Base-by-base conservation (phyloP, 495 filamentous ascomycete genomes). In the Lepidopterella palustris region DNA sequence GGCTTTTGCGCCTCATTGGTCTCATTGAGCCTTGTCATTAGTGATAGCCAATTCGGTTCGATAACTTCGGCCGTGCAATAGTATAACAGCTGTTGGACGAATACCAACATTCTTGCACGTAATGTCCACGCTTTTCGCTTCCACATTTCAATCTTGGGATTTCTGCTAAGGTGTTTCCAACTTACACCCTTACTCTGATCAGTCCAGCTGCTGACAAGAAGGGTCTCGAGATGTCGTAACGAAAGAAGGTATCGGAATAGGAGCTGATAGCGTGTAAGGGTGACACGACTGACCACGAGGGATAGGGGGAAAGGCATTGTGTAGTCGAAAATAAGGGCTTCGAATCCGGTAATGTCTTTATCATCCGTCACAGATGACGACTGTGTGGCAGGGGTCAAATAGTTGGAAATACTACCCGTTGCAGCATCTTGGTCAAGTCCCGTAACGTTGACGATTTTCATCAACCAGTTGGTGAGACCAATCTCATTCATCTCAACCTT, bases 51-150 rank as follows among this genome's bases (percentile, higher is more conserved):
- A 74, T 97, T 98, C 18, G 91, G 93, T 73, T 98, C 93, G 60
- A 98, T 91, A 56, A 98, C 93, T 71, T 98, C 93, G 0, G 88
- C 85, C 0, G 93, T 97, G 70, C 92, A 97, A 65, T 95, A 98
- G 70, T 97, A 98, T 24, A 96, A 78, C 26, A 97, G 76, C 68
- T 98, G 93, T 72, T 98, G 95, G 21, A 97, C 87, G 68, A 97
- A 98, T 11, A 96, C 87, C 11, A 98, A 77, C 93, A 98, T 98
- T 49, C 95, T 82, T 8, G 91, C 88, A 23, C 93, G 81, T 42
- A 98, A 72, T 2, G 88, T 96, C 89, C 90, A 97, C 2, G 90
- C 89, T 28, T 89, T 81, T 32, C 92, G 80, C 71, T 98, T 98
- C 90, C 90, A 97, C 65, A 87, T 79, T 75, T 97, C 93, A 28